Base-by-base conservation (phyloP, 331 rosid species). In the Malus hybrid region DNA sequence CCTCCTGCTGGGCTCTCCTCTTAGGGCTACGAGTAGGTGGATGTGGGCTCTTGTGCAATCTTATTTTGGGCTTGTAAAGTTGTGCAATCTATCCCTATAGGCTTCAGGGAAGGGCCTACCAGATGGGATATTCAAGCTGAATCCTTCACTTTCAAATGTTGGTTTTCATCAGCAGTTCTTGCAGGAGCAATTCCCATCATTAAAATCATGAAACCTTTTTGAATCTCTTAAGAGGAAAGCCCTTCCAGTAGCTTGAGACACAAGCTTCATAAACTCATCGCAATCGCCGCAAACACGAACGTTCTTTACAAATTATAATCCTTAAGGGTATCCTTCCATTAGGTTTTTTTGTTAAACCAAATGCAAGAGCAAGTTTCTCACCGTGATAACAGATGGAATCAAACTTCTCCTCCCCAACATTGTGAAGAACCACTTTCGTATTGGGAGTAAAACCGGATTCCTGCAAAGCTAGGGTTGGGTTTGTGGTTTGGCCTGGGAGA, bases 311-410 rank as follows among this genome's bases (percentile, higher is more conserved):
- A 80, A 24, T 24, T 24, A 24, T 24, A 24, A 24, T 80, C 75
- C 83, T 73, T 31, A 73, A 59, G 6, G 79, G 83, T 46, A 46
- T 22, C 19, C 24, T 5, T 73, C 59, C 79, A 67, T 79, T 31
- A 46, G 79, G 79, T 69, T 67, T 73, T 44, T 68, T 74, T 9
- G 63, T 36, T 74, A 79, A 60, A 57, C 71, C 83, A 24, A 67
- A 79, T 12, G 75, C 79, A 74, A 79, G 79, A 14, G 83, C 79
- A 67, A 73, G 79, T 68, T 79, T 79, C 76, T 79, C 79, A 9
- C 83, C 60, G 54, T 79, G 76, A 64, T 73, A 68, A 67, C 75
- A 67, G 44, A 79, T 79, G 27, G 83, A 59, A 44, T 67, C 65
- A 59, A 74, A 31, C 61, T 79, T 79, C 50, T 79, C 75, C 13